Evolutionary conservation across 2,329 filamentous ascomycete species (phyloP), one percentile per base, ranked within the genome.

Genomic region (Trichoderma pleuroti): DNA sequence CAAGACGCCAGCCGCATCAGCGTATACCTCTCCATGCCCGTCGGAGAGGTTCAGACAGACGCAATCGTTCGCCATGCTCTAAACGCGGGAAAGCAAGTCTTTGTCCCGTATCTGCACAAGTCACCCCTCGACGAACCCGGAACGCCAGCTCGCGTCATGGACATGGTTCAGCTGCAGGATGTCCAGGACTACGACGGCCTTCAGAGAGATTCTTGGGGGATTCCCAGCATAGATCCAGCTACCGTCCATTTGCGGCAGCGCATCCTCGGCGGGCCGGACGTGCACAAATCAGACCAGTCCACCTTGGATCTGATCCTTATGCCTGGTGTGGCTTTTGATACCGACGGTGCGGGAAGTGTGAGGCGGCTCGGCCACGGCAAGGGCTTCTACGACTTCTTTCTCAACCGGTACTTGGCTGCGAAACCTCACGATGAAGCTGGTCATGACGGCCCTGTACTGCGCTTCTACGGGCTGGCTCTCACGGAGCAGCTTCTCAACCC

Each of bases 371-470:
- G 96, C 52, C 96, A 99, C 81, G 96, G 96, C 70, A 97, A 93
- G 81, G 96, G 96, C 36, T 99, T 97, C 83, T 99, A 99, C 84
- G 96, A 99, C 83, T 92, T 90, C 80, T 99, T 97, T 81, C 83
- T 99, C 78, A 88, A 91, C 77, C 89, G 91, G 75, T 97, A 94
- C 76, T 79, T 82, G 66, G 78, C 86, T 61, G 18, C 42, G 7
- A 71, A 71, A 26, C 78, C 77, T 46, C 77, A 77, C 54, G 74
- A 78, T 36, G 76, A 79, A 65, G 66, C 16, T 10, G 57, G 56
- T 21, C 30, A 24, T 11, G 66, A 42, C 14, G 66, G 56, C n/a
- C 68, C 78, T 69, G 78, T 82, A 76, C 79, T 87, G 77, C 82
- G 86, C 73, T 82, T 91, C 74, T 89, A 93, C 81, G 96, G 93